Evolutionary conservation across 1,284 basidiomycete species (phyloP).

Genomic region (Ceraceosorus guamensis): DNA sequence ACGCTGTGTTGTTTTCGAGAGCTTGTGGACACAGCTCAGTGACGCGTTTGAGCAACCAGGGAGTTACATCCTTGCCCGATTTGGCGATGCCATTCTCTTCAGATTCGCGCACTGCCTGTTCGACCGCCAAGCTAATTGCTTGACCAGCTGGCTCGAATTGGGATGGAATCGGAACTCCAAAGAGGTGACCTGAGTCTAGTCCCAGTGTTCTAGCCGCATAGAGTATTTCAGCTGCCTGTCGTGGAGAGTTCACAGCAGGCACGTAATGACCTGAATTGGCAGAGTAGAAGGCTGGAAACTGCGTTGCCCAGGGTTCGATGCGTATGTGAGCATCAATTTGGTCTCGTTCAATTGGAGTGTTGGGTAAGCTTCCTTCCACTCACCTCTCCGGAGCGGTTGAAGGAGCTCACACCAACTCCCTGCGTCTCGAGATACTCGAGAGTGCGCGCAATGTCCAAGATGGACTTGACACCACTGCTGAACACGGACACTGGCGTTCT

Average conservation of each 20-base stretch:
- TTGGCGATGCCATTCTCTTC: constrained; percentile 72
- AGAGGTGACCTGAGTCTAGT: constrained; percentile 52
- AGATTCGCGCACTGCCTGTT: constrained; percentile 76
- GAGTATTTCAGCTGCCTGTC: constrained; percentile 27
- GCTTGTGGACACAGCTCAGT: constrained; percentile 68
- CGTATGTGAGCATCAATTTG: no score
- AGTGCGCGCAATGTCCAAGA: constrained; percentile 82
- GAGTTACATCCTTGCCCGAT: constrained; percentile 84
- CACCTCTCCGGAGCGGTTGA: constrained; percentile 56
- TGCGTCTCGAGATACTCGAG: constrained; percentile 95
- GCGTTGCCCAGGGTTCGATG: no score
- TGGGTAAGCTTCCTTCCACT: no score
- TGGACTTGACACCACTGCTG: constrained; percentile 90
- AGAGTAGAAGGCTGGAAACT: constrained; percentile 90
- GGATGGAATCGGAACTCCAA: constrained; percentile 84
- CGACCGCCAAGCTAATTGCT: constrained; percentile 69
- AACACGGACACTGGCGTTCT: constrained; percentile 58
- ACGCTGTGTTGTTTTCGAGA: constrained; percentile 64
- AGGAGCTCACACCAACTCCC: constrained; percentile 83
- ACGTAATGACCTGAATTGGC: constrained; percentile 76
- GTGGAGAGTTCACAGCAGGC: constrained; percentile 20
- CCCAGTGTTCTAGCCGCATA: constrained; percentile 62
- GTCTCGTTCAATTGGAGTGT: no score
- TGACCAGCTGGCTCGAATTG: constrained; percentile 64
- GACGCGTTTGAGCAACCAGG: constrained; percentile 83